phyloP scores from a whole-genome alignment of 2,329 filamentous ascomycete genomes.

The Calcarisporium arbuscula region DNA sequence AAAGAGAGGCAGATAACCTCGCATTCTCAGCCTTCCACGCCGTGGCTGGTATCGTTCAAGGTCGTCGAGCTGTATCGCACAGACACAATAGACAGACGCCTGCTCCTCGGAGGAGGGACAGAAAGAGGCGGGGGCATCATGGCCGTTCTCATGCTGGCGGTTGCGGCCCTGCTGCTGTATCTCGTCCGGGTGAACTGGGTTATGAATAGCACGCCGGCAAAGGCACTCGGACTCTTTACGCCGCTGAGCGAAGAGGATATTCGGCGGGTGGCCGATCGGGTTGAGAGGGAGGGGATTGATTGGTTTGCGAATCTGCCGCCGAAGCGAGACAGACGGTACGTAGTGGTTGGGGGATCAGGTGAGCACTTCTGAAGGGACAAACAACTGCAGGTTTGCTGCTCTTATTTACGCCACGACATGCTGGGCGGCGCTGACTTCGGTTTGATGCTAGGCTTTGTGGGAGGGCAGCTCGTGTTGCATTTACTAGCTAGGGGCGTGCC shows the following conservation, averaged over 20 bases:
- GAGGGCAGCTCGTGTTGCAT: slow-evolving; percentile 47
- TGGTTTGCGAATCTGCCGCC: slow-evolving; percentile 32
- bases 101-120: too few species aligned
- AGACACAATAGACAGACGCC: too few species aligned
- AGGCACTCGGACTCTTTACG: slow-evolving; percentile 21
- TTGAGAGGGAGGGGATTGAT: slow-evolving; percentile 30
- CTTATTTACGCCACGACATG: neutral
- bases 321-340: slow-evolving; percentile 33
- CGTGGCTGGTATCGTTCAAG: too few species aligned
- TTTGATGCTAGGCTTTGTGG: slow-evolving; percentile 41
- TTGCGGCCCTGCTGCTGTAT: slow-evolving; percentile 16
- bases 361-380: too few species aligned
- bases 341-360: slow-evolving; percentile 43
- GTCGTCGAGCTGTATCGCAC: too few species aligned
- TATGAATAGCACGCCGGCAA: slow-evolving; percentile 29
- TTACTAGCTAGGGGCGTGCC: slow-evolving; percentile 46
- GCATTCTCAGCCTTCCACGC: neutral
- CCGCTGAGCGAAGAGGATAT: slow-evolving; percentile 29
- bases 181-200: slow-evolving; percentile 27
- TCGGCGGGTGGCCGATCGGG: slow-evolving; percentile 25
- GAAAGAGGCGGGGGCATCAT: too few species aligned
- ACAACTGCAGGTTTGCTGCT: too few species aligned
- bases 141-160: slow-evolving; percentile 11
- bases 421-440: too few species aligned
- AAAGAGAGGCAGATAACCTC: neutral